These are phyloP conservation scores for Monilinia polystroma DNA, from an alignment of 2,329 filamentous ascomycete species.

Conservation along the genomic window DNA sequence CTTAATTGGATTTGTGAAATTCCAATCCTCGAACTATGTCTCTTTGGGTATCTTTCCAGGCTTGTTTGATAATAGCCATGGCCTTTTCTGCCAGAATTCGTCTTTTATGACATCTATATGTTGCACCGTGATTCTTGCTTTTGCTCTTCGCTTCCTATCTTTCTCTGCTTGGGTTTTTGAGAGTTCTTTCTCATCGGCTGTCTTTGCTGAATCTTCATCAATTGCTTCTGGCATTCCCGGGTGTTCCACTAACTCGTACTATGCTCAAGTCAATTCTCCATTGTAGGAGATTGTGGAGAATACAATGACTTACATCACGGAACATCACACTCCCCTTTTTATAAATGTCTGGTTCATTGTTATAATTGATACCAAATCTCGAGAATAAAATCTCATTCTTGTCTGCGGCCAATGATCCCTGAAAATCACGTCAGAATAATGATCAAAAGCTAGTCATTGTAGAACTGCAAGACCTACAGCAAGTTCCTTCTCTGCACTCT, in stretches of 20 bases:
- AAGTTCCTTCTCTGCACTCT: constrained; percentile 77
- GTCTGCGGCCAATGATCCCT: constrained; percentile 81
- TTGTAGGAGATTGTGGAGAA: constrained; percentile 2
- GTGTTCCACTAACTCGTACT: constrained; percentile 70
- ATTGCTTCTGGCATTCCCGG: constrained; percentile 44
- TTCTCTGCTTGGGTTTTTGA: constrained; percentile 83
- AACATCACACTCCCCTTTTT: constrained; percentile 92
- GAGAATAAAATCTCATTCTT: constrained; percentile 97
- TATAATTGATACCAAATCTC: constrained; percentile 91
- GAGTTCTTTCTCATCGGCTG: constrained; percentile 53
- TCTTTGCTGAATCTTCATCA: constrained; percentile 48
- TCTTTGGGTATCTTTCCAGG: constrained; percentile 69
- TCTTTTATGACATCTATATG: constrained; percentile 95
- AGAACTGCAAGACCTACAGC: constrained; percentile 52
- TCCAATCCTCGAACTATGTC: constrained; percentile 30
- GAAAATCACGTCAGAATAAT: constrained; percentile 28
- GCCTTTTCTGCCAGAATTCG: constrained; percentile 85
- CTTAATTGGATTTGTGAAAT: constrained; percentile 19
- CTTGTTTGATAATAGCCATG: constrained; percentile 78
- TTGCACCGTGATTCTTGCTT: constrained; percentile 77
- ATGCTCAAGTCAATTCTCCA: constrained; percentile 4
- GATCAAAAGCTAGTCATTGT: not conserved
- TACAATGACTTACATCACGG: constrained; percentile 53
- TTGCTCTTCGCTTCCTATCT: constrained; percentile 74
- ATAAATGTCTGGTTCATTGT: constrained; percentile 89